These are phyloP conservation scores for Barnettozyma salicaria DNA, from an alignment of 805 yeast species.

Conservation along the genomic window DNA sequence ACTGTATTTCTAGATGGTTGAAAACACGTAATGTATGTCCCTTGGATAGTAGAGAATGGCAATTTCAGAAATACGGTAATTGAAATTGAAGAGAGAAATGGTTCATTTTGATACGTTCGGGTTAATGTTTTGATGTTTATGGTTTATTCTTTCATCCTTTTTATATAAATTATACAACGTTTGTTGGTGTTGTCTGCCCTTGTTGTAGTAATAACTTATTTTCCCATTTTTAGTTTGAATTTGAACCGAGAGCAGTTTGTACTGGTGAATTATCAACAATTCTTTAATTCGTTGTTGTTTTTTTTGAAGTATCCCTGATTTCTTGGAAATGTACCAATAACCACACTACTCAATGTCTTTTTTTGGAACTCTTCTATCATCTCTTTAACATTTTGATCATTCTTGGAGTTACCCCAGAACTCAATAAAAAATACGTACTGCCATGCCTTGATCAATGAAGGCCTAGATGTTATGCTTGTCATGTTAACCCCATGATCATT, in stretches of 20 bases:
- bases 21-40: slow-evolving; percentile 96
- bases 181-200: not conserved
- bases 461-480: slow-evolving; percentile 72
- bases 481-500: slow-evolving; percentile 53
- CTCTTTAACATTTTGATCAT: slow-evolving; percentile 26
- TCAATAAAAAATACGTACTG: slow-evolving; percentile 80
- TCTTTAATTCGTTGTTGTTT: too few species aligned
- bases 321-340: slow-evolving; percentile 55
- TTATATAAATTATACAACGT: too few species aligned
- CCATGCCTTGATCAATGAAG: slow-evolving; percentile 65
- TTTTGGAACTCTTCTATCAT: slow-evolving; percentile 39
- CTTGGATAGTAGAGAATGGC: slow-evolving; percentile 90
- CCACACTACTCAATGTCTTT: slow-evolving; percentile 43
- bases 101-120: not conserved
- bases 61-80: slow-evolving; percentile 64
- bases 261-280: not conserved
- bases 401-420: slow-evolving; percentile 39
- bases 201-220: too few species aligned
- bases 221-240: too few species aligned
- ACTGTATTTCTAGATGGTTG: slow-evolving; percentile 94
- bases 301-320: slow-evolving; percentile 32
- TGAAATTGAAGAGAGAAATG: slow-evolving; percentile 23
- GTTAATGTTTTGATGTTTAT: not conserved
- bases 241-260: too few species aligned
- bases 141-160: not conserved